Evolutionary conservation across 2,329 filamentous ascomycete genomes (phyloP).

Genomic region (Aspergillus sojae): DNA sequence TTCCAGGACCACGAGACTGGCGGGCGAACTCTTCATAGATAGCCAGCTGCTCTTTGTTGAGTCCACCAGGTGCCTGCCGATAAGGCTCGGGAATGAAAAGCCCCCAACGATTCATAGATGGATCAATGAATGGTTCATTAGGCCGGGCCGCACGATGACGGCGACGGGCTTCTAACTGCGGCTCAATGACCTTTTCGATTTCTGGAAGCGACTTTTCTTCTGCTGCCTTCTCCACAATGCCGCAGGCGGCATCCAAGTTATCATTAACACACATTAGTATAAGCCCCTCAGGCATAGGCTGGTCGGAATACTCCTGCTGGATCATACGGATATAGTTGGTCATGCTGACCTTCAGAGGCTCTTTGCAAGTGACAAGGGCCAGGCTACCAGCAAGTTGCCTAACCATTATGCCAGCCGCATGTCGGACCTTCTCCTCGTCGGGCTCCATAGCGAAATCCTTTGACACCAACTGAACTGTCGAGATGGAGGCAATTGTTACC

Average conservation of each 20-base stretch:
- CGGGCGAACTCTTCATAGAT: conserved; percentile 97
- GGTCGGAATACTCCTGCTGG: conserved; percentile 64
- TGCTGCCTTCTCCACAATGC: conserved; percentile 91
- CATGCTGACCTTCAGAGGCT: conserved; percentile 93
- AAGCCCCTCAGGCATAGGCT: conserved; percentile 86
- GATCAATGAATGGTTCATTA: conserved; percentile 82
- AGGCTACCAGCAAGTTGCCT: conserved; percentile 92
- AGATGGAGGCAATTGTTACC: conserved; percentile 96
- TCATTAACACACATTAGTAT: conserved; percentile 99
- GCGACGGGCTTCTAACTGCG: conserved; percentile 75
- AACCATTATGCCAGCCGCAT: conserved; percentile 89
- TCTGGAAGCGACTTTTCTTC: conserved; percentile 91
- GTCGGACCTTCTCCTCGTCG: conserved; percentile 83
- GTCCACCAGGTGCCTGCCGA: conserved; percentile 76
- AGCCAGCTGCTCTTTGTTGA: conserved; percentile 89
- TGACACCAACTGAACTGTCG: conserved; percentile 89
- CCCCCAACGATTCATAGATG: conserved; percentile 83
- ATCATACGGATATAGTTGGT: conserved; percentile 95
- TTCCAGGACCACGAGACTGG: conserved; percentile 69
- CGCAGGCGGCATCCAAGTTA: conserved; percentile 90
- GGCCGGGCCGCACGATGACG: conserved; percentile 74
- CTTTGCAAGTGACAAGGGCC: conserved; percentile 96
- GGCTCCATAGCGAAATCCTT: conserved; percentile 96
- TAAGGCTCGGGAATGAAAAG: conserved; percentile 93
- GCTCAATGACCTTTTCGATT: conserved; percentile 90